Base-by-base conservation (phyloP, 2,329 filamentous ascomycete species). In the Microcyclospora tardicrescens region DNA sequence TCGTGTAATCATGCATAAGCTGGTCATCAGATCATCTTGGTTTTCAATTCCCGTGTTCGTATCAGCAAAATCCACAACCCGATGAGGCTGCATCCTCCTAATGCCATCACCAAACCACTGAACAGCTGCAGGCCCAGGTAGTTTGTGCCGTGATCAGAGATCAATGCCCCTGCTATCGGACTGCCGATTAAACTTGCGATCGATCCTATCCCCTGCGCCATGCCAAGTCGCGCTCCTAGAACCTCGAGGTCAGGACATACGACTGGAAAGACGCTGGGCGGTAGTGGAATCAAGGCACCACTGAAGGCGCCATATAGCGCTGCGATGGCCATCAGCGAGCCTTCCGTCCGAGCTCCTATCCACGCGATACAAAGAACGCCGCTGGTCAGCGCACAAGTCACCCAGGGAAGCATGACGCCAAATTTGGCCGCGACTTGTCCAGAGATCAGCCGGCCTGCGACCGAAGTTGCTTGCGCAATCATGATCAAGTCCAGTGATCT, bases 381-480 rank as follows among this genome's bases (percentile, higher is more conserved):
- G 2, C 70, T 62, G 11, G 62, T 43, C 3, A 67, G 51, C 2
- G 61, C 64, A 33, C 67, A 65, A 0, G 70, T 63, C 28, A 75
- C 66, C 40, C 73, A 65, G 1, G 67, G 65, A 45, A 78, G 75
- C 44, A 77, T 6, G 64, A 66, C 10, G 68, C 75, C 24, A 67
- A 61, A 37, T 47, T 56, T 29, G 49, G 63, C 53, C 0, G 73
- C 73, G 2, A 76, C 47, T 44, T 65, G 65, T 6, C 66, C 66
- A 0, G 68, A 65, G 1, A 73, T 46, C 1, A 73, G 57, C 1
- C 75, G 72, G 3, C 68, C 64, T 0, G 69, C 52, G 2, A 78
- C 62, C 5, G 73, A 73, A 10, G 73, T 59, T 4, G 67, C 72
- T 47, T 78, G 77, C 5, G 68, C 63, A 28, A 77, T 64, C 41